phyloP scores from a whole-genome alignment of 2,329 filamentous ascomycete species.

The Aspergillus pseudoviridinutans region DNA sequence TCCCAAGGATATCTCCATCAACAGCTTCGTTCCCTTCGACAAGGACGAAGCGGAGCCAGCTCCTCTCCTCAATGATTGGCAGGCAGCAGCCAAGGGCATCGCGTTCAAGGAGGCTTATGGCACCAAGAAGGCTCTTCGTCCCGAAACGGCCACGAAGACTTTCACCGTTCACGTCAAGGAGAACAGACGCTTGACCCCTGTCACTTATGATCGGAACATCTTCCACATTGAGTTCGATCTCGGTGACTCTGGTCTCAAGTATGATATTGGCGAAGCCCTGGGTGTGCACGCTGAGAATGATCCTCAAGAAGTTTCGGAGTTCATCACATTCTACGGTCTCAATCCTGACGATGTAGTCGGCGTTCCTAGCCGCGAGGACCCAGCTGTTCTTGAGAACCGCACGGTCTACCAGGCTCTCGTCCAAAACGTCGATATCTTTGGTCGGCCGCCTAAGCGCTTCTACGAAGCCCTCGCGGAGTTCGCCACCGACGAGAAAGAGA shows the following conservation, averaged over 20 bases:
- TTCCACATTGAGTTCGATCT: constrained; percentile 99
- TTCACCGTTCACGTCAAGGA: constrained; percentile 87
- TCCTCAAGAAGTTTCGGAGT: constrained; percentile 68
- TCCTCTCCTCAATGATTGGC: constrained; percentile 69
- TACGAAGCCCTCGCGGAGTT: constrained; percentile 89
- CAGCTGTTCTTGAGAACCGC: constrained; percentile 71
- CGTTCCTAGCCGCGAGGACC: constrained; percentile 78
- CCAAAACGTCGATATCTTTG: constrained; percentile 95
- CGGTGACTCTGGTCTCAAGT: constrained; percentile 82
- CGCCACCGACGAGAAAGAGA: constrained; percentile 76
- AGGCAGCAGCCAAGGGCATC: constrained; percentile 79
- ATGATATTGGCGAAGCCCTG: constrained; percentile 95
- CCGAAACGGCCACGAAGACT: constrained; percentile 82
- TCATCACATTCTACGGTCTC: constrained; percentile 87
- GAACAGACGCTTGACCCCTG: constrained; percentile 86
- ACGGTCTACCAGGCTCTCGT: constrained; percentile 88
- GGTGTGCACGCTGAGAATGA: constrained; percentile 97
- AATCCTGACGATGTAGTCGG: constrained; percentile 82
- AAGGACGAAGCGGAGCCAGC: constrained; percentile 69
- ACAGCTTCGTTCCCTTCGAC: constrained; percentile 77
- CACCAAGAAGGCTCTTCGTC: constrained; percentile 69
- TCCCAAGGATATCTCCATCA: constrained; percentile 64
- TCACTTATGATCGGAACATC: constrained; percentile 93
- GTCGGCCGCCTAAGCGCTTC: constrained; percentile 94
- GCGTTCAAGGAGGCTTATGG: constrained; percentile 92